Base-by-base conservation (phyloP, 2,329 filamentous ascomycete genomes). In the Microsporum ferrugineum region DNA sequence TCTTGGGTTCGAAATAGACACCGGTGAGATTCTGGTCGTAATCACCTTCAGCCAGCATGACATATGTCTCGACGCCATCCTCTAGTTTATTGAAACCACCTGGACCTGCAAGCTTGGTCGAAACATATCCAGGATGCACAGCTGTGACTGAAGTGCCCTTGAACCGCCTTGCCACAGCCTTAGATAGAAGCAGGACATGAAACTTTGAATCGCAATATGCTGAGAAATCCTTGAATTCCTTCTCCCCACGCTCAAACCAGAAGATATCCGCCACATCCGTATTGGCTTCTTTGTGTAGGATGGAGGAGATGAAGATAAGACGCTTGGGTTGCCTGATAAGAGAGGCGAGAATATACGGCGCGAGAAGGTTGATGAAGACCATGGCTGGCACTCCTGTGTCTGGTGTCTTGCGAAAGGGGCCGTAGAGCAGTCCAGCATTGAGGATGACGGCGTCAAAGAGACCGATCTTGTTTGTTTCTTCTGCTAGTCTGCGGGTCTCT, bases 181-280 rank as follows among this genome's bases (percentile, higher is more conserved):
- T 80, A 0, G 80, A 78, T 33, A 84, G 71, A 65, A 84, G 71
- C 47, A 81, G 71, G 51, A 81, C 76, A 65, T 84, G 80, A n/a
- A 84, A 66, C 70, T 84, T 84, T 58, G 73, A 79, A 63, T 82
- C 80, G 63, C 72, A 74, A 65, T 84, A 84, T 0, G 77, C 77
- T 1, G 70, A 65, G 12, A 70, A 71, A 3, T 70, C 68, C 49
- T 68, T 67, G 58, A 71, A 79, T 8, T 61, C 62, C 41, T 63
- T 64, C 61, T 74, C 71, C 4, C 69, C 72, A 3, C 74, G 70
- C 56, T 72, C 58, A 3, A 73, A 60, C 72, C 75, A 76, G 2
- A 73, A 70, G 29, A 77, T 68, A 58, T 77, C 75, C 29, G 74
- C 68, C 58, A 78, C 47, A 36, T 66, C 70, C 2, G 69, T 65